phyloP scores from a whole-genome alignment of 192 early-diverging fungal genomes.

The Coemansia sp. region DNA sequence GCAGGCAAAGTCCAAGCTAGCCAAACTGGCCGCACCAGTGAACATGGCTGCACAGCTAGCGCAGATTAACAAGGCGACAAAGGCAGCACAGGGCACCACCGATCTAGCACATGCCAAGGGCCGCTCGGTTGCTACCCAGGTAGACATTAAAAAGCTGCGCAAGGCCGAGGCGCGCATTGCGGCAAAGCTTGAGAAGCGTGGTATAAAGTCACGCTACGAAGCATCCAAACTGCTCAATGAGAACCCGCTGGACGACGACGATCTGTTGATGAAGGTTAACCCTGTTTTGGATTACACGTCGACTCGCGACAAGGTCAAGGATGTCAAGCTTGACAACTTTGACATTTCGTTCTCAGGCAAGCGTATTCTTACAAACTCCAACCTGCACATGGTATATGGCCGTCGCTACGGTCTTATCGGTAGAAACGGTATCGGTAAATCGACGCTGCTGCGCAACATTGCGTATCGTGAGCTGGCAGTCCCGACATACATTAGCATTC shows the following conservation, averaged over 20 bases:
- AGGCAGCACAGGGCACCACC: constrained; percentile 51
- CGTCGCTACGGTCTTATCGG: constrained; percentile 96
- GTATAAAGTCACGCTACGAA: constrained; percentile 68
- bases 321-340: constrained; percentile 95
- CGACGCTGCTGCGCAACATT: constrained; percentile 75
- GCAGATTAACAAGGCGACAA: constrained; percentile 62
- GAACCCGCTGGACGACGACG: constrained; percentile 63
- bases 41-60: constrained; percentile 69
- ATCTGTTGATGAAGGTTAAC: constrained; percentile 82
- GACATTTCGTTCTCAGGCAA: constrained; percentile 94
- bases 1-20: constrained; percentile 42
- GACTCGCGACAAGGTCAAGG: constrained; percentile 84
- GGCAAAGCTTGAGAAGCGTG: constrained; percentile 84
- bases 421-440: constrained; percentile 86
- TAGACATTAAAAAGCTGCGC: constrained; percentile 77
- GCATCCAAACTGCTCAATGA: constrained; percentile 70
- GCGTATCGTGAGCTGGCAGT: constrained; percentile 82
- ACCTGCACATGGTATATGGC: constrained; percentile 78
- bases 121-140: constrained; percentile 68
- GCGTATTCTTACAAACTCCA: constrained; percentile 87
- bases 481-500: constrained; percentile 87
- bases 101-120: constrained; percentile 70
- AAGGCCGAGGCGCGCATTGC: constrained; percentile 92
- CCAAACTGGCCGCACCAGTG: constrained; percentile 59
- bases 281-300: constrained; percentile 82